These are phyloP conservation scores for Coleophoma crateriformis DNA, from an alignment of 2,329 filamentous ascomycete genomes.

Conservation along the genomic window DNA sequence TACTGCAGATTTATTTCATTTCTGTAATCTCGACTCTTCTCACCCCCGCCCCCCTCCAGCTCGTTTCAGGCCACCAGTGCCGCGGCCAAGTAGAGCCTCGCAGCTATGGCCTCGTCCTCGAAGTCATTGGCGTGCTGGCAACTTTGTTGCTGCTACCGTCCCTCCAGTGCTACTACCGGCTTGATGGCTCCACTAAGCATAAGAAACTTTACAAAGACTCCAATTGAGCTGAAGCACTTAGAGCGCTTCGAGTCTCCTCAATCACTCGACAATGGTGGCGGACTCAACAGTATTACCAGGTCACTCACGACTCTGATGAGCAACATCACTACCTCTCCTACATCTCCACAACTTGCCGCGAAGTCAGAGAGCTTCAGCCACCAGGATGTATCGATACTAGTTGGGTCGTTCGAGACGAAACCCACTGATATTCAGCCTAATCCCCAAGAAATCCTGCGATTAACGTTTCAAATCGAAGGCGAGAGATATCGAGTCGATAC, in stretches of 20 bases:
- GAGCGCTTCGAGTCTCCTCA: constrained; percentile 63
- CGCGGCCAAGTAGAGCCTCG: not conserved
- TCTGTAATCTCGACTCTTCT: not conserved
- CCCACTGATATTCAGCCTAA: constrained; percentile 56
- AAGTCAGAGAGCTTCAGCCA: constrained; percentile 56
- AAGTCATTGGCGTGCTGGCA: not conserved
- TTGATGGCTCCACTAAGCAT: constrained; percentile 51
- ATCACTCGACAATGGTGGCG: constrained; percentile 24
- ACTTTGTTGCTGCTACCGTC: not conserved
- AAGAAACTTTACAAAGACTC: constrained; percentile 73
- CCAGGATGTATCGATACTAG: constrained; percentile 54
- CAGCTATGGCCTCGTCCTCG: not conserved
- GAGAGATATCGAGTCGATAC: constrained; percentile 69
- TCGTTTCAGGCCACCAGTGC: not conserved
- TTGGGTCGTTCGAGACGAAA: constrained; percentile 64
- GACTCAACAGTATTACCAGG: constrained; percentile 34
- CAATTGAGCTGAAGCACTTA: constrained; percentile 66
- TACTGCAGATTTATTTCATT: too few species aligned
- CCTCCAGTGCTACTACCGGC: not conserved
- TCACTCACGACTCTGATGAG: constrained; percentile 37
- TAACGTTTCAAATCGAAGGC: constrained; percentile 64
- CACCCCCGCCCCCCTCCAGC: not conserved
- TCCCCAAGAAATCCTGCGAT: constrained; percentile 61
- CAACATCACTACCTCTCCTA: constrained; percentile 35
- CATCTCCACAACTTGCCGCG: constrained; percentile 30